Percentiles rank a stretch among this genome's conserved stretches.
Conservation (phyloP, 1,284 basidiomycete genomes). For the Hymenochaete sp. region DNA sequence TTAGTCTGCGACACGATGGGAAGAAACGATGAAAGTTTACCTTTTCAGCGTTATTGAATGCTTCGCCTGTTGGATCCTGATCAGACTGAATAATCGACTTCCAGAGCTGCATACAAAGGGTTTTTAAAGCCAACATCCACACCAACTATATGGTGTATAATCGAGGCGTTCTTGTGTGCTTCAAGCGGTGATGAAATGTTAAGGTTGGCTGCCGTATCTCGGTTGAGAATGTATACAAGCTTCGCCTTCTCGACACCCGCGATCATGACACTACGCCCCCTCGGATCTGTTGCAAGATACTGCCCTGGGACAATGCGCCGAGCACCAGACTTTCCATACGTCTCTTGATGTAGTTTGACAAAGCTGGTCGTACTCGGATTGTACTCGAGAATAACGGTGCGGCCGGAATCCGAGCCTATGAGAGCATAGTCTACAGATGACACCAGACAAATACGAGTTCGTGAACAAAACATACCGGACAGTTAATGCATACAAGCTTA, state of each 20-base stretch:
- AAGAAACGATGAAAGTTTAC: constrained; percentile 32
- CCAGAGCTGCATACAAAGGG: constrained; percentile 87
- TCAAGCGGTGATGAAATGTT: constrained; percentile 94
- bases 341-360: constrained; percentile 90
- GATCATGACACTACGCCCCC: constrained; percentile 90
- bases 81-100: constrained; percentile 93
- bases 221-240: constrained; percentile 87
- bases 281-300: constrained; percentile 88
- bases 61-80: constrained; percentile 89
- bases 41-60: constrained; percentile 84
- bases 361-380: constrained; percentile 78
- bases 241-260: constrained; percentile 88
- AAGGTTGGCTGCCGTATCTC: constrained; percentile 89
- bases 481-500: constrained; percentile 60
- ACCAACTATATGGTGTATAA: constrained; percentile 88
- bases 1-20: not conserved
- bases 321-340: constrained; percentile 88
- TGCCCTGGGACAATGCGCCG: constrained; percentile 92
- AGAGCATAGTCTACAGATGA: constrained; percentile 86
- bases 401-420: constrained; percentile 89
- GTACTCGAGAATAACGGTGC: constrained; percentile 90
- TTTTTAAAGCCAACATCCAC: constrained; percentile 97
- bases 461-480: constrained; percentile 23
- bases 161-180: constrained; percentile 86
- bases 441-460: constrained; percentile 34